Base-by-base conservation (phyloP, 495 filamentous ascomycete genomes). In the Aspergillus panamensis region DNA sequence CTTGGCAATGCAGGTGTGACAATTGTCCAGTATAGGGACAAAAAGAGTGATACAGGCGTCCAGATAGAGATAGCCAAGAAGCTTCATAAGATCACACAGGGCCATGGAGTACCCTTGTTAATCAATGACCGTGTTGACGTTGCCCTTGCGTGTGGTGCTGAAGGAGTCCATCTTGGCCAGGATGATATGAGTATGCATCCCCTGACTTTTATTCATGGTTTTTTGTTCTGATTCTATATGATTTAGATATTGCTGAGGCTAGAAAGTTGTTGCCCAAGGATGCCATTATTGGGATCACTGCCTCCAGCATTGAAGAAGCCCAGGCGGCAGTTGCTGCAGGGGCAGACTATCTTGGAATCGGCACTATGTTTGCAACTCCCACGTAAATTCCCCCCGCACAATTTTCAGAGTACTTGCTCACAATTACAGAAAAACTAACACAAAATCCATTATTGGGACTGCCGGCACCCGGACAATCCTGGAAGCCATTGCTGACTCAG, bases 101-200 rank as follows among this genome's bases (percentile, higher is more conserved):
- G 64, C n/a, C 77, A 88, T 62, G 73, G 79, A 16, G 84, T 96
- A 0, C 94, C 93, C 29, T 79, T 98, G 48, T 73, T 98, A 37
- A 92, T 98, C 74, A 97, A 98, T 68, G 94, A 98, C 71, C 87
- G 92, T n/a, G 80, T 96, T 6, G 92, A 96, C 74, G 89, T 98
- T 16, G 92, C 91, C 20, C 77, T 94, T 29, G 94, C 90, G 14
- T 82, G 89, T 43, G 88, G 85, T 6, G 92, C 87, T 39, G 93
- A 96, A 68, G 94, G 94, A 44, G 89, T 96, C 13, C 93, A 98
- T 70, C 80, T 98, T 40, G 93, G 94, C 31, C 93, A 96, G 72
- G 91, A 96, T 81, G 93, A 98, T 72, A 86, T 96, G 77, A 80
- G 89, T 91, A 71, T 53, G 80, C 68, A 29, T 19, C 39, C 13